Percentiles rank a stretch among this genome's conserved stretches.
phyloP scores from a whole-genome alignment of 2,329 filamentous ascomycete genomes.

The Aspergillus latus region DNA sequence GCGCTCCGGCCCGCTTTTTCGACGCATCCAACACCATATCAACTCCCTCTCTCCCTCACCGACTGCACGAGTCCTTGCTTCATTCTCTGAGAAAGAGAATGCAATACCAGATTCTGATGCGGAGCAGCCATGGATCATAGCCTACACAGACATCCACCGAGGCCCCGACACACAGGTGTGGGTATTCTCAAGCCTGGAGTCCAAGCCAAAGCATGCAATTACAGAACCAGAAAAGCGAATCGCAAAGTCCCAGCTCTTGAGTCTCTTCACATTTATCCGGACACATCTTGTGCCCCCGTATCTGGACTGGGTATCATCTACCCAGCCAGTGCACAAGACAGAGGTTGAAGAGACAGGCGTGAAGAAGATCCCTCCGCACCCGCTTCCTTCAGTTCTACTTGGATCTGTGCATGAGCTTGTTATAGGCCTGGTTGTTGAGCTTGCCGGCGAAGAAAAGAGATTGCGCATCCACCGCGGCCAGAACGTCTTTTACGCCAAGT shows the following conservation, averaged over 20 bases:
- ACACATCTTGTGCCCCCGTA: slow-evolving; percentile 7
- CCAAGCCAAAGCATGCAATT: slow-evolving; percentile 3
- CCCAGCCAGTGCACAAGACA: background rate
- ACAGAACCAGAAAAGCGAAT: background rate
- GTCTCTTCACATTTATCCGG: slow-evolving; percentile 8
- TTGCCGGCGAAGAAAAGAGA: background rate
- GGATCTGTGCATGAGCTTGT: slow-evolving; percentile 40
- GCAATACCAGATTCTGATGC: background rate
- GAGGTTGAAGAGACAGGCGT: background rate
- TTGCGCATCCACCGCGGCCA: slow-evolving; percentile 1
- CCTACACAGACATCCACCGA: slow-evolving; percentile 40
- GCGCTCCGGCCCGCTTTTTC: slow-evolving; percentile 37
- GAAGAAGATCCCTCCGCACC: slow-evolving; percentile 12
- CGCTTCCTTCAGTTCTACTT: slow-evolving; percentile 33
- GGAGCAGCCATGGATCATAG: slow-evolving; percentile 40
- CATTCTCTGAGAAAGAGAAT: slow-evolving; percentile 24
- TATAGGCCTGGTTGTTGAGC: slow-evolving; percentile 25
- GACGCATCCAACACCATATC: slow-evolving; percentile 41
- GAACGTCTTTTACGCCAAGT: slow-evolving; percentile 8
- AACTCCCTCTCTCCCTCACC: slow-evolving; percentile 31
- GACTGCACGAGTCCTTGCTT: slow-evolving; percentile 36
- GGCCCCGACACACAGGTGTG: slow-evolving; percentile 44
- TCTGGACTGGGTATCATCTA: background rate
- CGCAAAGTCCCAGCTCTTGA: slow-evolving; percentile 7
- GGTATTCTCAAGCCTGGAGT: slow-evolving; percentile 44